Percentiles rank a stretch among this genome's conserved stretches.
These are phyloP conservation scores for Trypanosoma cruzi DNA, from an alignment of 208 protist genomes.

Conservation along the genomic window DNA sequence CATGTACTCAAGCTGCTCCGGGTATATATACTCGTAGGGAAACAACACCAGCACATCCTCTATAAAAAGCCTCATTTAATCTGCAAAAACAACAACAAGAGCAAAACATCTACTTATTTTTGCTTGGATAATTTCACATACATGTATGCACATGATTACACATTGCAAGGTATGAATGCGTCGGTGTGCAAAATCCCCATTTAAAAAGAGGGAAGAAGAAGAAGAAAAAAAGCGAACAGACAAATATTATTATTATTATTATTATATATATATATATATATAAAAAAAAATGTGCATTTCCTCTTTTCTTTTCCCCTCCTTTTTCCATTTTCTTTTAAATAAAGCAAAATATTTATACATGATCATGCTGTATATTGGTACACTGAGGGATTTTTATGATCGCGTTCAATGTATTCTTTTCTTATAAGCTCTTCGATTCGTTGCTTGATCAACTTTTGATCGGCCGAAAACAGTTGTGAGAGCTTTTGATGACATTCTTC, in stretches of 20 bases:
- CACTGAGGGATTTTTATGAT: slow-evolving; percentile 43
- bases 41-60: slow-evolving; percentile 98
- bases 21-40: slow-evolving; percentile 99
- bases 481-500: slow-evolving; percentile 78
- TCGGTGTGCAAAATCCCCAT: neutral
- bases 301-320: neutral
- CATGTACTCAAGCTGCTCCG: slow-evolving; percentile 99
- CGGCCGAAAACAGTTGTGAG: slow-evolving; percentile 53
- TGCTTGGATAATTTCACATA: slow-evolving; percentile 21
- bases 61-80: slow-evolving; percentile 94
- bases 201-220: neutral
- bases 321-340: neutral
- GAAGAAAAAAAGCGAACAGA: slow-evolving; percentile 10
- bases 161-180: neutral
- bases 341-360: slow-evolving; percentile 1
- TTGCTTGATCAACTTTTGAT: slow-evolving; percentile 82
- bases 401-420: slow-evolving; percentile 80
- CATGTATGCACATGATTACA: slow-evolving; percentile 5
- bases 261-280: neutral
- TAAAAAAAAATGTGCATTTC: no score
- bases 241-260: neutral
- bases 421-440: slow-evolving; percentile 87
- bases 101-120: slow-evolving; percentile 10
- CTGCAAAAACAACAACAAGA: slow-evolving; percentile 12
- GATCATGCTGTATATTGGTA: slow-evolving; percentile 76